Conservation (phyloP, 2,329 filamentous ascomycete species). For the Talaromyces amestolkiae region DNA sequence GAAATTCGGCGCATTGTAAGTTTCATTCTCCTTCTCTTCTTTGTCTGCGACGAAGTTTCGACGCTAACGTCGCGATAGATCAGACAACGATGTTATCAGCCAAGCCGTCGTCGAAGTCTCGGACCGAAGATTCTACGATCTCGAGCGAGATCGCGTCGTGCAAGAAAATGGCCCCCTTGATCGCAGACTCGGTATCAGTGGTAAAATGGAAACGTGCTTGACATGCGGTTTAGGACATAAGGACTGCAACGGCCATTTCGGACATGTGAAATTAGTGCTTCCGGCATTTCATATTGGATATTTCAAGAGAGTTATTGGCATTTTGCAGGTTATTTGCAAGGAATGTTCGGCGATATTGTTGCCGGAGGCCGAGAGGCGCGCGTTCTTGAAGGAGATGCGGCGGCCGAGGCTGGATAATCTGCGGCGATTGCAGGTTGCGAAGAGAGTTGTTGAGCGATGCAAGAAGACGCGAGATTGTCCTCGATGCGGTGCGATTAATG, state of each 20-base stretch:
- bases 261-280: conserved; percentile 83
- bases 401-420: conserved; percentile 82
- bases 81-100: conserved; percentile 90
- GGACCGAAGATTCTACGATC: conserved; percentile 90
- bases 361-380: conserved; percentile 72
- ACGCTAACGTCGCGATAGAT: conserved; percentile 51
- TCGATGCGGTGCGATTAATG: conserved; percentile 78
- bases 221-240: conserved; percentile 81
- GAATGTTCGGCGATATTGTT: conserved; percentile 83
- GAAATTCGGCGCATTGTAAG: conserved; percentile 88
- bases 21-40: background rate
- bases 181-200: conserved; percentile 81
- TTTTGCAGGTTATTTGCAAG: conserved; percentile 95
- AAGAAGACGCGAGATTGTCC: conserved; percentile 81
- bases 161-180: conserved; percentile 85
- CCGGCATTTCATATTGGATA: conserved; percentile 97
- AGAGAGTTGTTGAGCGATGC: conserved; percentile 85
- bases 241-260: conserved; percentile 92
- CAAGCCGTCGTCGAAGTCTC: conserved; percentile 93
- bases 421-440: conserved; percentile 76
- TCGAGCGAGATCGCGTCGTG: conserved; percentile 72
- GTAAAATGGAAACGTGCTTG: conserved; percentile 72
- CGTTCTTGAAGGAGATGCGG: conserved; percentile 76
- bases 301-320: conserved; percentile 85
- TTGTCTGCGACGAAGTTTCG: background rate